These are phyloP conservation scores for Tripterygium wilfordii DNA, from an alignment of 177 flowering plant species.

Conservation along the genomic window DNA sequence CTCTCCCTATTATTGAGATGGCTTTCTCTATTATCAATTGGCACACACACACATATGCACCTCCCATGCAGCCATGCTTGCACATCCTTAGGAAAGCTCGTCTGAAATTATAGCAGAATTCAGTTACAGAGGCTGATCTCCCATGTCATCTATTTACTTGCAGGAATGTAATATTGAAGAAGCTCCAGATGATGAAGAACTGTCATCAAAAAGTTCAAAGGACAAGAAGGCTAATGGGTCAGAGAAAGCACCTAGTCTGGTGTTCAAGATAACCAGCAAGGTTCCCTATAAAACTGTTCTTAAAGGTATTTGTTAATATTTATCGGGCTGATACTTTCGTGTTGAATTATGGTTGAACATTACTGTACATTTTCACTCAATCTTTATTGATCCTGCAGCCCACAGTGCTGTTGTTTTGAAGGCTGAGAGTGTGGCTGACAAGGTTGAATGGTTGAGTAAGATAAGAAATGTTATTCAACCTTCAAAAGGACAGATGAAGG, in stretches of 20 bases:
- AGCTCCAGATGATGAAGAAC: conserved; percentile 72
- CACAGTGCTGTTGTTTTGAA: conserved; percentile 84
- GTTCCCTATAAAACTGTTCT: conserved; percentile 90
- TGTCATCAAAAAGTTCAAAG: conserved; percentile 78
- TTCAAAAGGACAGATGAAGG: conserved; percentile 48
- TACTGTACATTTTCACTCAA: neutral
- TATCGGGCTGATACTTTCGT: no score
- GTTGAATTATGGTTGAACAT: neutral
- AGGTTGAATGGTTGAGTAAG: conserved; percentile 82
- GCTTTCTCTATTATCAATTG: no score
- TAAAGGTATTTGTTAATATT: no score
- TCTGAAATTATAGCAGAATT: no score
- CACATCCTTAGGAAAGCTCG: no score
- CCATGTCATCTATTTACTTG: neutral
- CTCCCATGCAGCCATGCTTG: no score
- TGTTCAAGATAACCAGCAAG: conserved; percentile 81
- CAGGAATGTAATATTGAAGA: conserved; percentile 93
- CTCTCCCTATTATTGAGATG: no score
- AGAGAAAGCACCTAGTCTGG: conserved; percentile 65
- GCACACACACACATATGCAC: no score
- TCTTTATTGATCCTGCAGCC: conserved; percentile 46
- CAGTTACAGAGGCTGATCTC: no score
- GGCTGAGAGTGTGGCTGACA: conserved; percentile 85
- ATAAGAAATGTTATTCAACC: conserved; percentile 58
- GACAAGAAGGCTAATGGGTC: conserved; percentile 91